phyloP scores from a whole-genome alignment of 1,139 yeast species.

The Kodamaea sp. region DNA sequence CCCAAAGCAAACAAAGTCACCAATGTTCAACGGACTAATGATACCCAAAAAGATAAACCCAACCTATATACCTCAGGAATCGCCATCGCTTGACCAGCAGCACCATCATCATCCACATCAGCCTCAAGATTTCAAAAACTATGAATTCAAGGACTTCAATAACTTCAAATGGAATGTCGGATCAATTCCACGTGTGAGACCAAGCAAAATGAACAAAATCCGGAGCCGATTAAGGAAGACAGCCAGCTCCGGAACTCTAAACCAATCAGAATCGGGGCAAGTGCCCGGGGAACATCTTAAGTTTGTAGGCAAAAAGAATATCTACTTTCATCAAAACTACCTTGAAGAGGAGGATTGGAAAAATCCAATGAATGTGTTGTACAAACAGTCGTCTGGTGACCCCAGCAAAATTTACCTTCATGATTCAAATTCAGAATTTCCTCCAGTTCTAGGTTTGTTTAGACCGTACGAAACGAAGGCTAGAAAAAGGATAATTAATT shows the following conservation, averaged over 20 bases:
- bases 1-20: constrained; percentile 5
- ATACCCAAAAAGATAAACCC: constrained; percentile 29
- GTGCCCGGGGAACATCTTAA: constrained; percentile 12
- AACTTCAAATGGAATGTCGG: constrained; percentile 45
- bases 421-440: constrained; percentile 26
- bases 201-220: constrained; percentile 15
- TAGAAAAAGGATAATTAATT: constrained; percentile 39
- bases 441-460: constrained; percentile 49
- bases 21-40: constrained; percentile 28
- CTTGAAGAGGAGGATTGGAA: constrained; percentile 17
- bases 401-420: constrained; percentile 37
- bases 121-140: constrained; percentile 23
- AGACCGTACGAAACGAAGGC: constrained; percentile 54
- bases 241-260: constrained; percentile 6
- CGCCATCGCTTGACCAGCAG: constrained; percentile 1
- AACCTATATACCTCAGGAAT: constrained; percentile 22
- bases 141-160: constrained; percentile 31
- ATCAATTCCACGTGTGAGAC: constrained; percentile 41
- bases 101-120: not conserved
- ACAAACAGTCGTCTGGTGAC: constrained; percentile 19
- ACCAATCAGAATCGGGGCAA: constrained; percentile 2
- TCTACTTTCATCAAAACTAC: constrained; percentile 25
- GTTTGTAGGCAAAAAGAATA: constrained; percentile 21
- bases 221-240: constrained; percentile 9
- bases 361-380: constrained; percentile 22